These are phyloP conservation scores for Tympanopsis confertula DNA, from an alignment of 2,329 filamentous ascomycete species.

Conservation along the genomic window DNA sequence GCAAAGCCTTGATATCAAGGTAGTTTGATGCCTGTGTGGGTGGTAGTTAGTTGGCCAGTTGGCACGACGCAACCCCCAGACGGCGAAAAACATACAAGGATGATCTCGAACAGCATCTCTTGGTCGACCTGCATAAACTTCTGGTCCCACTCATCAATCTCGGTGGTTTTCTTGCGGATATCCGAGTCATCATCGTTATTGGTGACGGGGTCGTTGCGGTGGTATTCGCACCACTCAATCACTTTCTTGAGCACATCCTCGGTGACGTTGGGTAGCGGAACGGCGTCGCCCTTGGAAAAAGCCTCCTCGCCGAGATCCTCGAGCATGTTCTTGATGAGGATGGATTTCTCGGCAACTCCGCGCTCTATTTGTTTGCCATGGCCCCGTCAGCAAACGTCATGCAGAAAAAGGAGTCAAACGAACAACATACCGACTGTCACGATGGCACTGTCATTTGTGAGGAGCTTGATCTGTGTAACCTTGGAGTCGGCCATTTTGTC, in stretches of 20 bases:
- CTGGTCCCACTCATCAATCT: conserved; percentile 99
- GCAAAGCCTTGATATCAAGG: conserved; percentile 93
- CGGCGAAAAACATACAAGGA: conserved; percentile 55
- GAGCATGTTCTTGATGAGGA: conserved; percentile 96
- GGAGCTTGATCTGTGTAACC: too few relatives aligned
- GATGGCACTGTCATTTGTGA: background rate
- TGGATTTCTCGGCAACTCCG: conserved; percentile 75
- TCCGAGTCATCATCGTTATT: conserved; percentile 75
- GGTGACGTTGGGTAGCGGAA: conserved; percentile 79
- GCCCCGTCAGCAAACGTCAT: conserved; percentile 3
- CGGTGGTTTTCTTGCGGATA: conserved; percentile 92
- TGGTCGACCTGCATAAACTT: conserved; percentile 99
- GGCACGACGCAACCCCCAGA: background rate
- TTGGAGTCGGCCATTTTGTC: too few relatives aligned
- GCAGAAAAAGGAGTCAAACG: conserved; percentile 4
- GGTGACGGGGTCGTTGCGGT: conserved; percentile 77
- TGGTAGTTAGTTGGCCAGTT: background rate
- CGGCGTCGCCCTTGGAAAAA: conserved; percentile 40
- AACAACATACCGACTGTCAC: background rate
- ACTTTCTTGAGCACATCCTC: conserved; percentile 91
- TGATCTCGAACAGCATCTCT: conserved; percentile 99
- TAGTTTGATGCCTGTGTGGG: conserved; percentile 91
- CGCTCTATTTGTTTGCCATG: conserved; percentile 43
- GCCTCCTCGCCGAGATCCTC: conserved; percentile 71
- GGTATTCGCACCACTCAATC: conserved; percentile 94